Conservation (phyloP, 2,329 filamentous ascomycete species). For the Verruconis gallopava region DNA sequence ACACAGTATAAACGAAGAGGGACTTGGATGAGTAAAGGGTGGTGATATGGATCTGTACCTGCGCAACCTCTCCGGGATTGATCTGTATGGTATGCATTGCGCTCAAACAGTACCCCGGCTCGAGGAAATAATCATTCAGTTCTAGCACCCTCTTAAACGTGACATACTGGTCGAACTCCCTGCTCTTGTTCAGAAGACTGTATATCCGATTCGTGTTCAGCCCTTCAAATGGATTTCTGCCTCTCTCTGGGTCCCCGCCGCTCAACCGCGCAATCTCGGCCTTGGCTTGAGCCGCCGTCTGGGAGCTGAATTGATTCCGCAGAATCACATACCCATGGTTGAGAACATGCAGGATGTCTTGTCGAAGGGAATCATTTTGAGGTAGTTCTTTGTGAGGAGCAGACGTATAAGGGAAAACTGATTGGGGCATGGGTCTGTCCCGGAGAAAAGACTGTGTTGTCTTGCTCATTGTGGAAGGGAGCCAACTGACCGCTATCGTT, state of each 20-base stretch:
- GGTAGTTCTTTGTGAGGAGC: not conserved
- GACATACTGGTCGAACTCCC: constrained; percentile 26
- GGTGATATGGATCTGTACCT: constrained; percentile 17
- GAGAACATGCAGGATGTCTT: constrained; percentile 20
- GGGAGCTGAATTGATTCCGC: constrained; percentile 19
- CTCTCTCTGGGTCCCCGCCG: constrained; percentile 18
- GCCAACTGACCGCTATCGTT: too few relatives aligned
- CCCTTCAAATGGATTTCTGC: constrained; percentile 28
- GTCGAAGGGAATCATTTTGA: constrained; percentile 13
- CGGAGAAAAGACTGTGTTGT: not conserved
- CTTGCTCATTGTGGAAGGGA: not conserved
- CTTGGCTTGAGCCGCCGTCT: constrained; percentile 20
- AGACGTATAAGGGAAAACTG: not conserved
- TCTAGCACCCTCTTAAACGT: constrained; percentile 24
- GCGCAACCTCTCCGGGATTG: constrained; percentile 26
- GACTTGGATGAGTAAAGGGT: not conserved
- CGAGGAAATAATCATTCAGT: constrained; percentile 30
- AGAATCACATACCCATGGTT: constrained; percentile 27
- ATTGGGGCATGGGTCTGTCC: not conserved
- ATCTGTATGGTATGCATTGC: constrained; percentile 28
- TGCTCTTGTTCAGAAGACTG: constrained; percentile 26
- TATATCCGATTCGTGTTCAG: constrained; percentile 25
- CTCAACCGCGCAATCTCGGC: constrained; percentile 22
- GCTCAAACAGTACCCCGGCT: constrained; percentile 23
- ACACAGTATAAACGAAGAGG: not conserved